Percentiles rank a stretch among this genome's conserved stretches.
phyloP scores from a whole-genome alignment of 495 filamentous ascomycete species.

The Penicillium flavigenum region DNA sequence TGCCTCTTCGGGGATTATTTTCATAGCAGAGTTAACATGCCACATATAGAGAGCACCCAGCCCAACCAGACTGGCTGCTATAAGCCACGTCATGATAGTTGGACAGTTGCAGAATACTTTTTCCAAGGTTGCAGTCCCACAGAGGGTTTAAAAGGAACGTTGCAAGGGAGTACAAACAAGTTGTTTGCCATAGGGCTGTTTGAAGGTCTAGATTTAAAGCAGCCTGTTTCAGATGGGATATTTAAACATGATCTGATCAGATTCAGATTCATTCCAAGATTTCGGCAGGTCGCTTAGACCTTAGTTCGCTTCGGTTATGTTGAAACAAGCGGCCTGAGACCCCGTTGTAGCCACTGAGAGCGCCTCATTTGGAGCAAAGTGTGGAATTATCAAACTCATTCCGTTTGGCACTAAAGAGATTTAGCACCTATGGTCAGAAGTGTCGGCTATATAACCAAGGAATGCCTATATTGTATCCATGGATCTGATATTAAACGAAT shows the following conservation, averaged over 20 bases:
- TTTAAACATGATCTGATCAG: not conserved
- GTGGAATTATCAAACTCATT: not conserved
- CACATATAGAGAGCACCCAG: conserved; percentile 46
- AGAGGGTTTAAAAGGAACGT: not conserved
- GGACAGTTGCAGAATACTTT: not conserved
- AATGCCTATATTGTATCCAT: no score
- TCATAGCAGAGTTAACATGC: conserved; percentile 53
- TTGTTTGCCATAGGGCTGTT: not conserved
- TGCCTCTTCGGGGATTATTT: conserved; percentile 46
- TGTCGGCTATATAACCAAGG: no score
- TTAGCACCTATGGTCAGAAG: no score
- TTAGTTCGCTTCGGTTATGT: conserved; percentile 11
- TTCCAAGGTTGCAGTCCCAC: not conserved
- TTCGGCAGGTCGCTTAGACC: conserved; percentile 11
- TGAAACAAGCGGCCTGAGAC: conserved; percentile 5
- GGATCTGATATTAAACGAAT: no score
- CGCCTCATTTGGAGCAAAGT: no score
- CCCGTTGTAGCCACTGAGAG: not conserved
- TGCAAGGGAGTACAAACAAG: not conserved
- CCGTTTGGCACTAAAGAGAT: no score
- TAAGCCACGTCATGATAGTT: conserved; percentile 9
- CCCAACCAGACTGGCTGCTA: conserved; percentile 19
- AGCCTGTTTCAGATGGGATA: not conserved
- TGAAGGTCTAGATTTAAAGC: not conserved
- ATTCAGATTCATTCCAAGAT: not conserved